Evolutionary conservation across 768 basidiomycete genomes (phyloP), one percentile per base, ranked within the genome.

Genomic region (Rhodotorula taiwanensis): DNA sequence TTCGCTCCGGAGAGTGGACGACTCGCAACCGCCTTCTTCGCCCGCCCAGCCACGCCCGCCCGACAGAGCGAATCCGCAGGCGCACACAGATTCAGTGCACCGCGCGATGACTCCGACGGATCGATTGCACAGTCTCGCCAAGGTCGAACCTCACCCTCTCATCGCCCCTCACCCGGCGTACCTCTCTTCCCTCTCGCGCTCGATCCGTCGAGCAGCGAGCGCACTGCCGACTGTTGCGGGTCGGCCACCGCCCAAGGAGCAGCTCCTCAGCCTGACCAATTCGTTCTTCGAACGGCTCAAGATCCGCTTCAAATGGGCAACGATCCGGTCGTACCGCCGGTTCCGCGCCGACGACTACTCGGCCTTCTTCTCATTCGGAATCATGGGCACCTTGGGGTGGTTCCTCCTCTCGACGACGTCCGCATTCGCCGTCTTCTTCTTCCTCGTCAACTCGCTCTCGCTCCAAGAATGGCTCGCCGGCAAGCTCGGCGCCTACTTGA

Each of bases 291-390:
- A 94, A 69, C 84, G 95, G 5, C 75, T 87, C 28, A 82, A 86
- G 27, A 87, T 98, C 70, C 83, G 90, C n/a, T 89, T 97, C 79
- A 91, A 91, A 74, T 99, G 95, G 95, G 87, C 92, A 69, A 90
- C 90, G 16, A 93, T 98, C 71, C 81, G 89, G 66, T 90, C 89
- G 7, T 99, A 50, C 41, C 83, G 94, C 51, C 86, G 83, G 72
- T 99, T 93, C 77, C 92, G 95, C 70, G 86, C 89, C 54, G 95
- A 99, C 75, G 95, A 99, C 75, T 88, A 94, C 58, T 93, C 90
- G 45, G 94, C 93, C 1, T 97, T 99, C 77, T 77, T 94, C 39
- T 92, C 89, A 55, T 93, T 91, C 88, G 91, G 95, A 69, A 78
- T 99, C 54, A 85, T 97, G 80, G 93, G 93, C 72, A 92, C 97